Evolutionary conservation across 148 eudicot species (phyloP).

Genomic region (Hydrangea macrophylla): DNA sequence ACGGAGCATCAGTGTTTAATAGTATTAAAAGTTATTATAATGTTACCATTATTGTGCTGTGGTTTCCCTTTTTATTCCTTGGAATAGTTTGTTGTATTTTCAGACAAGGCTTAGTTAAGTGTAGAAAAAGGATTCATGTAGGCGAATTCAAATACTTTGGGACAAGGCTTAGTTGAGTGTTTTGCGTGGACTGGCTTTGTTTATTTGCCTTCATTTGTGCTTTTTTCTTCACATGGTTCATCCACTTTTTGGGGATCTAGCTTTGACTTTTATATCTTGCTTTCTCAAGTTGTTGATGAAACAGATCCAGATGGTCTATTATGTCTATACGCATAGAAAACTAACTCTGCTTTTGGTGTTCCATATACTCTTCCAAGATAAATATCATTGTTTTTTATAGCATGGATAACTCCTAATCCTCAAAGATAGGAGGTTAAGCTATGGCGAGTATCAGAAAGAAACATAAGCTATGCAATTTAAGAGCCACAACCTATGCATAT

Average conservation of each 20-base stretch:
- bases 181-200: neutral
- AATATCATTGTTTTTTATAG: neutral
- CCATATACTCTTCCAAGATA: neutral
- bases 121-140: too few species aligned
- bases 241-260: neutral
- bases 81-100: neutral
- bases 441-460: neutral
- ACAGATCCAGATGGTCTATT: neutral
- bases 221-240: neutral
- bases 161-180: too few species aligned
- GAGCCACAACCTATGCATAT: too few species aligned
- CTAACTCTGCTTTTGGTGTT: neutral
- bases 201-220: neutral
- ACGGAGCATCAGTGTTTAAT: too few species aligned
- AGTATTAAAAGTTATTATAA: too few species aligned
- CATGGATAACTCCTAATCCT: neutral
- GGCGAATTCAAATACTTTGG: too few species aligned
- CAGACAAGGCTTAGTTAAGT: too few species aligned
- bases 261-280: neutral
- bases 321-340: neutral
- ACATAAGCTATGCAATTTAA: neutral
- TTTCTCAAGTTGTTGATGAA: neutral
- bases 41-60: neutral
- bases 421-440: neutral
- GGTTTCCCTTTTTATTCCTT: neutral